These are phyloP conservation scores for Cyamopsis tetragonoloba DNA, from an alignment of 306 rosid genomes.

Conservation along the genomic window DNA sequence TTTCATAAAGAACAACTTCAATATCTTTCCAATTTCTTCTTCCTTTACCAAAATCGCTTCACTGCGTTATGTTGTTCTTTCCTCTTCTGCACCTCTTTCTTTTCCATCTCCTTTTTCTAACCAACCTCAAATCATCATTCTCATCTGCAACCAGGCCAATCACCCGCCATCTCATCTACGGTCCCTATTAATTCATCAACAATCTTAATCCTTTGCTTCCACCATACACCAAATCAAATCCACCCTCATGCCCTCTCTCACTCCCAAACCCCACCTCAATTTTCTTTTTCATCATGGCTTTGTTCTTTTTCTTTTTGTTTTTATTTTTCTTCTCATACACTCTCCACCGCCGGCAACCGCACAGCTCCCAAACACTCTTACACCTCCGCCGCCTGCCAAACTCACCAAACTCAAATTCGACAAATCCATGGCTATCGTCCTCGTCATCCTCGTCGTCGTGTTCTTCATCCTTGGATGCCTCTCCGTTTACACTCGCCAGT, in stretches of 20 bases:
- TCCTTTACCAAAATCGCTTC: no score
- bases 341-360: constrained; percentile 26
- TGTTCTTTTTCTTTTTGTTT: not conserved
- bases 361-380: constrained; percentile 13
- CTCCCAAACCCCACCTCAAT: not conserved
- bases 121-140: no score
- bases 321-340: not conserved
- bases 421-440: constrained; percentile 55
- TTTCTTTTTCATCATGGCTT: constrained; percentile 18
- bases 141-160: no score
- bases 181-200: not conserved
- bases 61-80: no score
- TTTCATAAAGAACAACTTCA: no score
- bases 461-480: constrained; percentile 67
- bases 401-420: constrained; percentile 24
- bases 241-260: constrained; percentile 20
- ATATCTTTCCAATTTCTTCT: no score
- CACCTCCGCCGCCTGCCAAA: not conserved
- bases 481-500: constrained; percentile 86
- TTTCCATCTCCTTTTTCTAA: no score
- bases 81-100: no score
- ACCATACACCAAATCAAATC: not conserved
- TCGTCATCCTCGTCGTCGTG: constrained; percentile 43
- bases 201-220: not conserved
- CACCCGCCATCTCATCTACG: no score